Evolutionary conservation across 2,329 filamentous ascomycete genomes (phyloP).

Genomic region (Parascedosporium putredinis): DNA sequence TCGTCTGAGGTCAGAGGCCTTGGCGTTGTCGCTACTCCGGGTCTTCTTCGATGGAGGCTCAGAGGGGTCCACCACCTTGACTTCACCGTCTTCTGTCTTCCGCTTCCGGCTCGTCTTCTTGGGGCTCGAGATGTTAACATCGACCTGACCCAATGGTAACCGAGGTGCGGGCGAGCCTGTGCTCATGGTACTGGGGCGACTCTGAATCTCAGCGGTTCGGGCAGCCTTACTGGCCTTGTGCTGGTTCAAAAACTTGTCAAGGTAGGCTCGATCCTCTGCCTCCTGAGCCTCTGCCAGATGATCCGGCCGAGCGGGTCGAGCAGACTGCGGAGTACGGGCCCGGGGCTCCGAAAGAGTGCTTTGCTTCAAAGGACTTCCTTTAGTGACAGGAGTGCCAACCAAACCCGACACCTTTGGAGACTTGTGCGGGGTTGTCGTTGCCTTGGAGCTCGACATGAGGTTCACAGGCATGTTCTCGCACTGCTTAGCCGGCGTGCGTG

Average conservation of each 20-base stretch:
- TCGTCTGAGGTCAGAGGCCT: background rate
- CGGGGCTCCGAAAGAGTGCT: background rate
- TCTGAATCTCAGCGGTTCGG: background rate
- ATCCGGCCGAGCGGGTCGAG: background rate
- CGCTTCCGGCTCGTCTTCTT: constrained; percentile 2
- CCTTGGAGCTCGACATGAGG: background rate
- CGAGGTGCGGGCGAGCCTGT: constrained; percentile 6
- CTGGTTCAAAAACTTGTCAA: constrained; percentile 2
- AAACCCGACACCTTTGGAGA: no score
- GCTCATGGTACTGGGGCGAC: background rate
- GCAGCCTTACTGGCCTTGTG: constrained; percentile 7
- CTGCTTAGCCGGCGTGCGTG: background rate
- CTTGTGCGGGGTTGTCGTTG: background rate
- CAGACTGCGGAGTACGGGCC: background rate
- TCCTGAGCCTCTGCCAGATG: constrained; percentile 2
- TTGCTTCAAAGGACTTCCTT: background rate
- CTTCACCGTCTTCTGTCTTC: background rate
- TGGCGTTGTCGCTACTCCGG: background rate
- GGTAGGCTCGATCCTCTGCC: constrained; percentile 2
- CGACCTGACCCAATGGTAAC: background rate
- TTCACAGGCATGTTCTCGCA: background rate
- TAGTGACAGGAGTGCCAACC: no score
- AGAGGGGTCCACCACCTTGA: background rate
- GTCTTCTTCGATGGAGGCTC: constrained; percentile 2
- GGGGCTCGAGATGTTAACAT: constrained; percentile 7